Evolutionary conservation across 768 basidiomycete genomes (phyloP).

Genomic region (Phlebiopsis flavidoalba): DNA sequence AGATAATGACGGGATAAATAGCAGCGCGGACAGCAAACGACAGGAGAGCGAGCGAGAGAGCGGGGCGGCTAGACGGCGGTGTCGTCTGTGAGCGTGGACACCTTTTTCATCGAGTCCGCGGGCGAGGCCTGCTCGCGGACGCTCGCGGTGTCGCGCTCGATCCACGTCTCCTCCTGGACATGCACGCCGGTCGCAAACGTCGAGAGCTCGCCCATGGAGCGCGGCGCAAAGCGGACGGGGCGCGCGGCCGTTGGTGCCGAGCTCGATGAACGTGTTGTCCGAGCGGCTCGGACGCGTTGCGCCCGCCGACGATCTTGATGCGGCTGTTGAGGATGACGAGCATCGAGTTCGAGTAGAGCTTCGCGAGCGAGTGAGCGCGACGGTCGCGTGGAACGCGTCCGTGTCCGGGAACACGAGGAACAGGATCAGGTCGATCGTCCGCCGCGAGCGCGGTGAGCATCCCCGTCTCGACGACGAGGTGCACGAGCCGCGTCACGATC

Average conservation of each 20-base stretch:
- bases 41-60: neutral
- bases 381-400: neutral
- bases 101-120: neutral
- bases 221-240: neutral
- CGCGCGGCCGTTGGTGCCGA: neutral
- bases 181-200: neutral
- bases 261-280: neutral
- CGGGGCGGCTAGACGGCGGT: neutral
- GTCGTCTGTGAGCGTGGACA: neutral
- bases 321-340: slow-evolving; percentile 8
- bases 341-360: slow-evolving; percentile 8
- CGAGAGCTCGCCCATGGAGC: neutral
- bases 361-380: slow-evolving; percentile 2
- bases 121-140: neutral
- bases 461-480: slow-evolving; percentile 3
- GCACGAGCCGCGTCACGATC: neutral
- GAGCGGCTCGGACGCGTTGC: neutral
- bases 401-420: neutral
- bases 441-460: neutral
- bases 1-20: no score
- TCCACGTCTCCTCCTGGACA: neutral
- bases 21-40: no score
- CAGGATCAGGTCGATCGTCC: neutral
- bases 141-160: neutral
- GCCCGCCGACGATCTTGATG: neutral